phyloP scores from a whole-genome alignment of 202 grass and related monocot species.

The Cymbopogon flexuosus region DNA sequence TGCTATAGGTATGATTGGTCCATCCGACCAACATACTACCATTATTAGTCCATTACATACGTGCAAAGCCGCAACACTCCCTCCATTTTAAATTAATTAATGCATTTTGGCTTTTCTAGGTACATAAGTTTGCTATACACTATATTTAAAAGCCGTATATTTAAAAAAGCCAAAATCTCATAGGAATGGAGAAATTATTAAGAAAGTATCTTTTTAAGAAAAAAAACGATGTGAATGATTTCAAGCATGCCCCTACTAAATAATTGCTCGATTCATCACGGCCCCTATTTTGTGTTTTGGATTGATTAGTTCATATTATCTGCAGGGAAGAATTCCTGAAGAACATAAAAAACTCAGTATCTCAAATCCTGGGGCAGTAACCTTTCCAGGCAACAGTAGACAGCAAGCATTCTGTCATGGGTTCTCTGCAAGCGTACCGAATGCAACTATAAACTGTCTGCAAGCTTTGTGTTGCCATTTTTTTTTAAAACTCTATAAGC shows the following conservation, averaged over 20 bases:
- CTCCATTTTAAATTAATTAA: too few relatives aligned
- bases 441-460: not conserved
- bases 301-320: constrained; percentile 21
- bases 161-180: too few relatives aligned
- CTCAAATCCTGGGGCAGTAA: constrained; percentile 60
- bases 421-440: not conserved
- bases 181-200: too few relatives aligned
- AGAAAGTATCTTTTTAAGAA: too few relatives aligned
- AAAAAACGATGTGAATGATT: too few relatives aligned
- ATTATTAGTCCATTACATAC: not conserved
- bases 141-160: too few relatives aligned
- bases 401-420: not conserved
- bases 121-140: too few relatives aligned
- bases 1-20: too few relatives aligned
- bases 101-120: too few relatives aligned
- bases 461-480: not conserved
- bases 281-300: not conserved
- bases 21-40: not conserved
- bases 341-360: constrained; percentile 55
- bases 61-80: not conserved
- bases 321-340: constrained; percentile 67
- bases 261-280: not conserved
- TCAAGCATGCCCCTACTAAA: too few relatives aligned
- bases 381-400: not conserved
- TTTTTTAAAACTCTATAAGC: too few relatives aligned